Evolutionary conservation across 208 protist species (phyloP), one percentile per base, ranked within the genome.

Genomic region (Leishmania lainsoni): DNA sequence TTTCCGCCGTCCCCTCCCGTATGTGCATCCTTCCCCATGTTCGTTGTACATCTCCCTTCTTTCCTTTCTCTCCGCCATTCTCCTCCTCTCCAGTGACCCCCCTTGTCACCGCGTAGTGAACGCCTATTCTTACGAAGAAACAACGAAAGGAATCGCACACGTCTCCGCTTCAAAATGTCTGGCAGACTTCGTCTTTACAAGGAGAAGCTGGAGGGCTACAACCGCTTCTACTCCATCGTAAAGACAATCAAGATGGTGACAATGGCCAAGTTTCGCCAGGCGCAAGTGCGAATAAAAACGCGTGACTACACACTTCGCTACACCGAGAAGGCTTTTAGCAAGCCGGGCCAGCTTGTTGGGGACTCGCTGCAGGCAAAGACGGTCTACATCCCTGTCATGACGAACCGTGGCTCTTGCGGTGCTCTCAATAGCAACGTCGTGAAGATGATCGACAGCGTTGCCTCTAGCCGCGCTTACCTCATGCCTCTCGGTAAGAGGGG

Each of bases 181-280:
- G 94, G 94, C 75, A 97, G 96, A 70, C 90, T 97, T 75, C 93
- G 93, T 89, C 84, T 97, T 77, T 97, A 96, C 89, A 97, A 96
- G 86, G 92, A 97, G 76, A 98, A 98, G 83, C 87, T 98, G 78
- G 94, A 95, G 83, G 94, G 94, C 52, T 98, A 98, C 86, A 98
- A 98, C 81, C 86, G 87, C 77, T 98, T 97, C 87, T 96, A 98
- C 87, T 93, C 90, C 39, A 98, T 98, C 69, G 93, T 98, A 51
- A 98, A 96, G 88, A 98, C 94, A 22, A 98, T 98, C 72, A 98
- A 98, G 86, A 97, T 96, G 92, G 93, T 98, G n/a, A 96, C 94
- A 29, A 83, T 98, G 73, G 93, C 94, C 42, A 98, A 98, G 82
- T 98, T 92, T 84, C 92, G 93, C 39, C 84, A 89, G 74, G 84